A percentile compares a stretch with the other conserved stretches of the same genome.
These are phyloP conservation scores for Aspergillus avenaceus DNA, from an alignment of 495 filamentous ascomycete species.

Conservation along the genomic window DNA sequence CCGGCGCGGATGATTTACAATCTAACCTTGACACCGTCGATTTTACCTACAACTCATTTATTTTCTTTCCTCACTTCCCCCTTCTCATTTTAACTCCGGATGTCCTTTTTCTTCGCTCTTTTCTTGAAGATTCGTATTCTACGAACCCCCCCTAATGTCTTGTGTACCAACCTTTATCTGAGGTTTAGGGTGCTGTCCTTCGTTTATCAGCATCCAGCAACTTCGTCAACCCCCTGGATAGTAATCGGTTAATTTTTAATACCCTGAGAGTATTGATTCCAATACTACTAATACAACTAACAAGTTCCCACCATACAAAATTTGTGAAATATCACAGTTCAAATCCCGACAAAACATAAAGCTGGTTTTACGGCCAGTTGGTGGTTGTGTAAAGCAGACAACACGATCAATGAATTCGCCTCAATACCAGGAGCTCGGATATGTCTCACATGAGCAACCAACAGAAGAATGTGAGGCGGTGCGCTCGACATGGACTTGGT, in stretches of 20 bases:
- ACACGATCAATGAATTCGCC: constrained; percentile 1
- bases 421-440: background rate
- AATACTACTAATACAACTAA: background rate
- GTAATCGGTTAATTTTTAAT: background rate
- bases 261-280: too few relatives aligned
- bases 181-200: background rate
- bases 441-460: background rate
- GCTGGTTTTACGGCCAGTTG: too few relatives aligned
- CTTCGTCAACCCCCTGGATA: background rate
- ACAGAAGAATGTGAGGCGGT: background rate
- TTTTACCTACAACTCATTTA: background rate
- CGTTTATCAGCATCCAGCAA: background rate
- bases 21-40: background rate
- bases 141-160: background rate
- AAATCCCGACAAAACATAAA: too few relatives aligned
- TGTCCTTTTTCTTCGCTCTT: too few relatives aligned
- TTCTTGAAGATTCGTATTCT: background rate
- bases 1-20: background rate
- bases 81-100: too few relatives aligned
- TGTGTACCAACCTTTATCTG: too few relatives aligned
- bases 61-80: background rate
- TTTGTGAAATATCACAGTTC: too few relatives aligned
- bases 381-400: background rate
- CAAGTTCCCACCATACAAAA: too few relatives aligned
- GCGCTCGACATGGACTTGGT: constrained; percentile 12